Conservation (phyloP, 495 filamentous ascomycete species). For the Neurospora sp. region DNA sequence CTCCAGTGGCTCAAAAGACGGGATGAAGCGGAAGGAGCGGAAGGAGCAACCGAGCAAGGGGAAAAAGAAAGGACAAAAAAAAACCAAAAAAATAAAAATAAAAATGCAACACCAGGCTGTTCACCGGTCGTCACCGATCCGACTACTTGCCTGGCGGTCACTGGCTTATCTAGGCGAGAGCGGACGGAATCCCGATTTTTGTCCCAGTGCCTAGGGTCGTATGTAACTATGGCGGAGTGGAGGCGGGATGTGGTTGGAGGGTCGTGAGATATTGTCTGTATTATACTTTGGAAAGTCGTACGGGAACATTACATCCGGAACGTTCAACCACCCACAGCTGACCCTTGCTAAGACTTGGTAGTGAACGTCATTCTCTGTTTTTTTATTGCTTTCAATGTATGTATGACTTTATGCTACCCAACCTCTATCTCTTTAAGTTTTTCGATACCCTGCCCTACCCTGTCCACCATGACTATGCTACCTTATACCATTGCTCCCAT, state of each 20-base stretch:
- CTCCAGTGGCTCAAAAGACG: no score
- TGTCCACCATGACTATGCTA: not conserved
- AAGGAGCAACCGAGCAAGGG: no score
- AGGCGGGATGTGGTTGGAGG: not conserved
- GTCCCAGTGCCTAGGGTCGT: not conserved
- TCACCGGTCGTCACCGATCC: not conserved
- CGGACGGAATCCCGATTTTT: conserved; percentile 41
- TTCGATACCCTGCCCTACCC: not conserved
- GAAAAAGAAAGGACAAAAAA: not conserved
- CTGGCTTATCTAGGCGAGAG: conserved; percentile 37
- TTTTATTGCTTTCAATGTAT: not conserved
- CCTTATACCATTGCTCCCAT: not conserved
- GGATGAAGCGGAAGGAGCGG: not conserved
- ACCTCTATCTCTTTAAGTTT: not conserved
- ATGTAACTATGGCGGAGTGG: not conserved
- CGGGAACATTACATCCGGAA: no score
- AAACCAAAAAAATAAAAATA: no score
- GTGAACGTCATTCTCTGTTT: no score
- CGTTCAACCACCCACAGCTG: no score
- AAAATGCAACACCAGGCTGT: not conserved
- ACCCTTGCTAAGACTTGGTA: no score
- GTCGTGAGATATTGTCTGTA: not conserved
- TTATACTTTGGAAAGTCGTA: not conserved
- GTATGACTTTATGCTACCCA: not conserved
- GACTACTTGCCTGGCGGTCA: not conserved